A percentile compares a stretch with the other conserved stretches of the same genome.
These are phyloP conservation scores for Infundibulicybe gibba DNA, from an alignment of 768 basidiomycete species.

Conservation along the genomic window DNA sequence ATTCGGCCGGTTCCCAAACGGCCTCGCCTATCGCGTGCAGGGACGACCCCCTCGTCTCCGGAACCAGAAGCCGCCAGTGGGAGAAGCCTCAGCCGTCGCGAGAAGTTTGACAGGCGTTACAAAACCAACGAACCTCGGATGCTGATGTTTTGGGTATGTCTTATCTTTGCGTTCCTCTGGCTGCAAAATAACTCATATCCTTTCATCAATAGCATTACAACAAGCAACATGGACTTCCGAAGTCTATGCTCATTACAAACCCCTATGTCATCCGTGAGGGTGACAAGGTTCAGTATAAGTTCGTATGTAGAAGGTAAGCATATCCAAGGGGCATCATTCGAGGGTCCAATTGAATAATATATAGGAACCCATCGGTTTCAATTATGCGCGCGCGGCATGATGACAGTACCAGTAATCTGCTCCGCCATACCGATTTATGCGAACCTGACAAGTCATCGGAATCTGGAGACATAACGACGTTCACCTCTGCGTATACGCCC, in stretches of 20 bases:
- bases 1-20: too few relatives aligned
- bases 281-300: slow-evolving; percentile 9
- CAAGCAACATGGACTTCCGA: slow-evolving; percentile 7
- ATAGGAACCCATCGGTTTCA: slow-evolving; percentile 7
- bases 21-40: too few relatives aligned
- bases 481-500: slow-evolving; percentile 10
- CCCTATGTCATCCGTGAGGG: slow-evolving; percentile 7
- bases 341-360: neutral
- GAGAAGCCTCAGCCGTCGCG: neutral
- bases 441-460: slow-evolving; percentile 4
- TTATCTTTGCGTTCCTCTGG: neutral
- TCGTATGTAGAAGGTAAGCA: slow-evolving; percentile 7
- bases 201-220: slow-evolving; percentile 2
- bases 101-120: slow-evolving; percentile 4
- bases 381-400: slow-evolving; percentile 14
- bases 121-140: slow-evolving; percentile 4
- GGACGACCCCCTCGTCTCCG: too few relatives aligned
- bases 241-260: slow-evolving; percentile 11
- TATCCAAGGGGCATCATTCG: neutral
- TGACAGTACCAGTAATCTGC: slow-evolving; percentile 16
- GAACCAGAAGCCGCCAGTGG: too few relatives aligned
- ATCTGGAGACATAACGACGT: slow-evolving; percentile 3
- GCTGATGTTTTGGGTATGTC: slow-evolving; percentile 12
- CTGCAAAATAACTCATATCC: neutral
- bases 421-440: slow-evolving; percentile 11